Conservation (phyloP, 257 asterid genomes). For the Ophiorrhiza pumila region DNA sequence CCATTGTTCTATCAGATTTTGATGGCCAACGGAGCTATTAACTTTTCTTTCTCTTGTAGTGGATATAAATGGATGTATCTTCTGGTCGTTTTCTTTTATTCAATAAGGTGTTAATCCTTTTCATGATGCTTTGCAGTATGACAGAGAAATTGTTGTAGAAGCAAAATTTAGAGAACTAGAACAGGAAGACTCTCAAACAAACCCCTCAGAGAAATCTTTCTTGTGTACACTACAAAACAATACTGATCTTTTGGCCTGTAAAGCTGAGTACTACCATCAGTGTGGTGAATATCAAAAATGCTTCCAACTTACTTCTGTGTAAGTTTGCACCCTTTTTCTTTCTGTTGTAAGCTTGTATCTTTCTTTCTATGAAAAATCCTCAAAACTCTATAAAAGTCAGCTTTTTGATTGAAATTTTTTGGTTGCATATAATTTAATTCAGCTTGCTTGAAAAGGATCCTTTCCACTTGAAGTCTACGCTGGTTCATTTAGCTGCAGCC, state of each 20-base stretch:
- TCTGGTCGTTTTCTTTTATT: constrained; percentile 12
- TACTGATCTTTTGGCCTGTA: constrained; percentile 97
- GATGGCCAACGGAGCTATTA: neutral
- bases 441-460: constrained; percentile 99
- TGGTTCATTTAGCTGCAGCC: constrained; percentile 96
- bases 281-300: constrained; percentile 95
- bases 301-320: constrained; percentile 86
- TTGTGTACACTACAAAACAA: constrained; percentile 63
- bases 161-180: constrained; percentile 83
- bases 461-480: constrained; percentile 86
- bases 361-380: constrained; percentile 9
- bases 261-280: constrained; percentile 97
- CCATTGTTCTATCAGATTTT: neutral
- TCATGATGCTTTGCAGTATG: constrained; percentile 56
- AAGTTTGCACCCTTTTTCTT: constrained; percentile 34
- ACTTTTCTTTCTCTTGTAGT: neutral
- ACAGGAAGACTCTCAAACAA: constrained; percentile 52
- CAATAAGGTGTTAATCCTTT: constrained; percentile 15
- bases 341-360: constrained; percentile 54
- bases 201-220: constrained; percentile 55
- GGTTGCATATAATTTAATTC: constrained; percentile 33
- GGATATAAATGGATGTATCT: neutral
- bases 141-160: constrained; percentile 76
- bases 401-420: constrained; percentile 18
- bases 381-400: neutral